These are phyloP conservation scores for Schizopora paradoxa DNA, from an alignment of 1,284 basidiomycete genomes.

Conservation along the genomic window DNA sequence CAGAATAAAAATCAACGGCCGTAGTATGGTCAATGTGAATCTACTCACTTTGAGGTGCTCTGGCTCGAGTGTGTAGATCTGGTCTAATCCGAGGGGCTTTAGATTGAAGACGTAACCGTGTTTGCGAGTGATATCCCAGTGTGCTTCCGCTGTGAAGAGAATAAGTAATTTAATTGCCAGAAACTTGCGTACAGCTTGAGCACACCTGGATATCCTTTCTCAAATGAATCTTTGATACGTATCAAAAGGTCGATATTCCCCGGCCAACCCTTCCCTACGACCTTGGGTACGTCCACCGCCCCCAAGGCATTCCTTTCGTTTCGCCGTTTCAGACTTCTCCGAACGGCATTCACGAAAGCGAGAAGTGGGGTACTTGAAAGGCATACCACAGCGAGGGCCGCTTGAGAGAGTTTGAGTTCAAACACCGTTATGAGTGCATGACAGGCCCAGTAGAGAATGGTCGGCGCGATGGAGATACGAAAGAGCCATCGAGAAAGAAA, in stretches of 20 bases:
- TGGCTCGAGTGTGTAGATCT: conserved; percentile 29
- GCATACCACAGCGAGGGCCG: neutral
- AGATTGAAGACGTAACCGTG: neutral
- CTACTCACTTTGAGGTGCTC: conserved; percentile 27
- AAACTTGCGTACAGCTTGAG: too few relatives aligned
- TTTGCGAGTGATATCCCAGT: too few relatives aligned
- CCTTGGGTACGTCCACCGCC: neutral
- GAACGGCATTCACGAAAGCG: neutral
- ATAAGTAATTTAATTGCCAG: too few relatives aligned
- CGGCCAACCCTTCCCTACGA: neutral
- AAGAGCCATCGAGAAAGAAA: neutral
- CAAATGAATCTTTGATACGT: neutral
- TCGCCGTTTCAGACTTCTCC: neutral
- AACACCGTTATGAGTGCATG: neutral
- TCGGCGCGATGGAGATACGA: neutral
- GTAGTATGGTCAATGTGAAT: neutral
- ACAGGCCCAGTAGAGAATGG: neutral
- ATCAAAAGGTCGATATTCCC: neutral
- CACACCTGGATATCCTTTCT: conserved; percentile 1
- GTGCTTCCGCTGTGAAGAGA: neutral
- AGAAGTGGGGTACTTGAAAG: neutral
- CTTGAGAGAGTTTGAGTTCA: neutral
- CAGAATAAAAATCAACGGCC: neutral
- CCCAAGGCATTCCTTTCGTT: neutral
- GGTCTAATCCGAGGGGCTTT: neutral